Conservation (phyloP, 2,329 filamentous ascomycete species). For the Colletotrichum noveboracense region DNA sequence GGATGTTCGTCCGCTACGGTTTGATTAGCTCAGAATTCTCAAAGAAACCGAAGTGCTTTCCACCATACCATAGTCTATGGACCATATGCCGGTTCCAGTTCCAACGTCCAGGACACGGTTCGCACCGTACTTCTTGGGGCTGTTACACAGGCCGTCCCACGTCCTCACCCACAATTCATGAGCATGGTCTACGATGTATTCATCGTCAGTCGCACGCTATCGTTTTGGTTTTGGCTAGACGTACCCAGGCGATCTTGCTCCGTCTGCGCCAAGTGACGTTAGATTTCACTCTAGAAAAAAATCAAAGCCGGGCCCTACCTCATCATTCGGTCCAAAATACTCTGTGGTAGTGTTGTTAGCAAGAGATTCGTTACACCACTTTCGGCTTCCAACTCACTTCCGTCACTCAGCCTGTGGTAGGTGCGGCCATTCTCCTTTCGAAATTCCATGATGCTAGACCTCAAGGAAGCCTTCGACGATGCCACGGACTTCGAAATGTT, state of each 20-base stretch:
- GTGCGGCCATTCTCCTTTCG: constrained; percentile 12
- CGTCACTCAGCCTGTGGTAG: constrained; percentile 23
- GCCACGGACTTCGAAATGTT: background rate
- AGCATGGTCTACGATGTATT: background rate
- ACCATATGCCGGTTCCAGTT: constrained; percentile 13
- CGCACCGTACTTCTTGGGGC: background rate
- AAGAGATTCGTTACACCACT: background rate
- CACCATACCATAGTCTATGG: constrained; percentile 20
- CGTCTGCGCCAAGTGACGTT: background rate
- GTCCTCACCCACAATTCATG: background rate
- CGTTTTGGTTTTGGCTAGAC: background rate
- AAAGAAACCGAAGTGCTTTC: background rate
- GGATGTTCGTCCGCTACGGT: constrained; percentile 32
- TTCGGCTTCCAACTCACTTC: background rate
- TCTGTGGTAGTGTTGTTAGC: background rate
- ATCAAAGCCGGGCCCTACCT: background rate
- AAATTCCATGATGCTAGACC: background rate
- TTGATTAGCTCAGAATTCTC: background rate
- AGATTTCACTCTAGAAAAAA: background rate
- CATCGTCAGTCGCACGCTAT: background rate
- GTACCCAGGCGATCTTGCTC: background rate
- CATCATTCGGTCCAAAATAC: background rate
- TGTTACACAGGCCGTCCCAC: background rate
- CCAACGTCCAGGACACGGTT: background rate
- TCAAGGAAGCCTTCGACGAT: background rate